Percentiles rank a stretch among this genome's conserved stretches.
Evolutionary conservation across 768 basidiomycete genomes (phyloP).

Genomic region (Amanita brunnescens): DNA sequence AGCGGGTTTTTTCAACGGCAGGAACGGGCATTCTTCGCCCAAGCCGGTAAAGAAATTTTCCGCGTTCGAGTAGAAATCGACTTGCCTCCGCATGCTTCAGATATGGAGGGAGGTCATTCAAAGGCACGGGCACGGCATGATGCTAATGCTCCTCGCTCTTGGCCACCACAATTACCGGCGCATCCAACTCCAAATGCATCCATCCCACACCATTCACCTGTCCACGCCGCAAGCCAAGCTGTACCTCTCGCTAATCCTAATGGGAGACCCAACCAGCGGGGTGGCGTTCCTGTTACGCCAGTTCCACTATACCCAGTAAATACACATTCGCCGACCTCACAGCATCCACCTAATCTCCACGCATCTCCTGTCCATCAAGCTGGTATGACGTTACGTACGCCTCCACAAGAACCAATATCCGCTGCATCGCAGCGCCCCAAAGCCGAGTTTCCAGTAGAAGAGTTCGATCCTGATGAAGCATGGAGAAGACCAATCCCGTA

Average conservation of each 20-base stretch:
- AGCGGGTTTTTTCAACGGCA: constrained; percentile 67
- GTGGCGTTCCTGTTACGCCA: constrained; percentile 24
- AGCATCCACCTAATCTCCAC: constrained; percentile 26
- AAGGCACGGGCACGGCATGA: constrained; percentile 18
- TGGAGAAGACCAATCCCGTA: constrained; percentile 70
- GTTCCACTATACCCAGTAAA: constrained; percentile 26
- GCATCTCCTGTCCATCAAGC: constrained; percentile 23
- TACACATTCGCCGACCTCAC: constrained; percentile 18
- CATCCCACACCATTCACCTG: constrained; percentile 26
- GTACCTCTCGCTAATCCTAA: constrained; percentile 22
- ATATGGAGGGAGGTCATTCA: constrained; percentile 18
- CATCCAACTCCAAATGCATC: constrained; percentile 17
- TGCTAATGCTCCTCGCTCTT: constrained; percentile 16
- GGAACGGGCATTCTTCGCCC: constrained; percentile 75
- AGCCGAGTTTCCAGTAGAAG: constrained; percentile 34
- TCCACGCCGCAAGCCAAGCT: constrained; percentile 22
- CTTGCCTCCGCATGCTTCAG: constrained; percentile 28
- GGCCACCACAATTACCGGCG: constrained; percentile 13
- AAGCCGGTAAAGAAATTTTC: constrained; percentile 70
- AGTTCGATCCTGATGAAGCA: constrained; percentile 56
- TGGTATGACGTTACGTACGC: constrained; percentile 35
- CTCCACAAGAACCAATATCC: constrained; percentile 34
- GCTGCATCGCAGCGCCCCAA: constrained; percentile 24
- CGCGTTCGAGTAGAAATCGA: constrained; percentile 68
- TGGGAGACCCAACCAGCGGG: constrained; percentile 25